Conservation (phyloP, 139 green algal species). For the Tetraselmis striata region DNA sequence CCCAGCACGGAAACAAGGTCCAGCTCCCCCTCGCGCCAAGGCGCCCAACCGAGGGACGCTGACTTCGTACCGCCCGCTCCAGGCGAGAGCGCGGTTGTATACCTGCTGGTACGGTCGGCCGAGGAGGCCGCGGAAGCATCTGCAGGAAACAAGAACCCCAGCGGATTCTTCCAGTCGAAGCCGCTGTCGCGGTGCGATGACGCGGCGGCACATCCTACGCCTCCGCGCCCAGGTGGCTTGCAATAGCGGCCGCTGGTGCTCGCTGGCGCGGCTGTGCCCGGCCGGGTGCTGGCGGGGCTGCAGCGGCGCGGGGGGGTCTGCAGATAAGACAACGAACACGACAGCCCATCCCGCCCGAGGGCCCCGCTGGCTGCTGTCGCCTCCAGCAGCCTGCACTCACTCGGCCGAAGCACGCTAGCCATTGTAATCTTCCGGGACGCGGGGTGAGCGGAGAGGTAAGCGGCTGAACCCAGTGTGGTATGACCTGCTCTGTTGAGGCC, state of each 20-base stretch:
- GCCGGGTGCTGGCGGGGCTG: background rate
- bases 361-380: background rate
- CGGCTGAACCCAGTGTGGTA: too few relatives aligned
- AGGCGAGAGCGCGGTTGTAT: too few relatives aligned
- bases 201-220: background rate
- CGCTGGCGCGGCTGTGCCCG: too few relatives aligned
- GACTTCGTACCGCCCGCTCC: background rate
- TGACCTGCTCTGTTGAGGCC: too few relatives aligned
- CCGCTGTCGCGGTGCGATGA: background rate
- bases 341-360: background rate
- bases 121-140: background rate
- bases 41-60: background rate
- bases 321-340: background rate
- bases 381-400: background rate
- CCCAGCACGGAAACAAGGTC: background rate
- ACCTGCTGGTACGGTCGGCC: background rate
- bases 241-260: background rate
- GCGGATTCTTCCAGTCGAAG: background rate
- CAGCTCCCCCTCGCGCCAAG: background rate
- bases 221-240: too few relatives aligned
- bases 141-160: background rate
- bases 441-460: too few relatives aligned
- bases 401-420: background rate
- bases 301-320: too few relatives aligned
- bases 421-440: background rate